Percentiles rank a stretch among this genome's conserved stretches.
phyloP scores from a whole-genome alignment of 1,284 basidiomycete genomes.

The Heterobasidion annosum region DNA sequence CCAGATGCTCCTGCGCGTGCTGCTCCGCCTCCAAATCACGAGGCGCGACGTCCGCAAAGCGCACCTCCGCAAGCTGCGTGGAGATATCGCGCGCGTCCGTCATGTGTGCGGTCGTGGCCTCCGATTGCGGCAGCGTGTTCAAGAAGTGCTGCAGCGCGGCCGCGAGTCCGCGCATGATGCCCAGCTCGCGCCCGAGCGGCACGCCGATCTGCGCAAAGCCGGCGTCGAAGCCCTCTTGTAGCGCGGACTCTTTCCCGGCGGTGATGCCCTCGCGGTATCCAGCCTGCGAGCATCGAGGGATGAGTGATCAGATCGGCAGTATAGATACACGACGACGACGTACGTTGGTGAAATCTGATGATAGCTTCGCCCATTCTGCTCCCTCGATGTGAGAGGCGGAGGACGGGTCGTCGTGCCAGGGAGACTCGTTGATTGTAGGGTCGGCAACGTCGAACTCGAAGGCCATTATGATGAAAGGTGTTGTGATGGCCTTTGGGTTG shows the following conservation, averaged over 20 bases:
- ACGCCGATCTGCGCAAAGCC: conserved; percentile 68
- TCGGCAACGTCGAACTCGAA: not conserved
- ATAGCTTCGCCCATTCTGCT: conserved; percentile 56
- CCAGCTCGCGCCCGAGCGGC: conserved; percentile 66
- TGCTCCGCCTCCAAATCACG: conserved; percentile 63
- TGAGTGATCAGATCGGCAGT: not conserved
- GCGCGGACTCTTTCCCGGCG: conserved; percentile 70
- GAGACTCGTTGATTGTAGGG: conserved; percentile 25
- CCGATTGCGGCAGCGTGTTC: conserved; percentile 12
- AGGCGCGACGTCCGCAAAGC: conserved; percentile 59
- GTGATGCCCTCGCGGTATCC: conserved; percentile 87
- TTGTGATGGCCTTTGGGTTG: not conserved
- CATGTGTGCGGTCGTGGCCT: conserved; percentile 1
- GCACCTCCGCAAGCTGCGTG: conserved; percentile 42
- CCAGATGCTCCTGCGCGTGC: conserved; percentile 59
- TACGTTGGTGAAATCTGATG: conserved; percentile 60
- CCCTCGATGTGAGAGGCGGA: conserved; percentile 22
- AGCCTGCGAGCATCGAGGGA: conserved; percentile 35
- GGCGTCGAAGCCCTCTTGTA: conserved; percentile 77
- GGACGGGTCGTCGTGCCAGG: conserved; percentile 42
- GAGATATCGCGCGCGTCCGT: conserved; percentile 44
- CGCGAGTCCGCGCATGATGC: conserved; percentile 57
- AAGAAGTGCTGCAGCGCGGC: conserved; percentile 53
- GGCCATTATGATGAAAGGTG: not conserved
- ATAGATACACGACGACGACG: conserved; percentile 7